Evolutionary conservation across 192 early-diverging fungal species (phyloP).

Genomic region (Rhizophagus sp.): DNA sequence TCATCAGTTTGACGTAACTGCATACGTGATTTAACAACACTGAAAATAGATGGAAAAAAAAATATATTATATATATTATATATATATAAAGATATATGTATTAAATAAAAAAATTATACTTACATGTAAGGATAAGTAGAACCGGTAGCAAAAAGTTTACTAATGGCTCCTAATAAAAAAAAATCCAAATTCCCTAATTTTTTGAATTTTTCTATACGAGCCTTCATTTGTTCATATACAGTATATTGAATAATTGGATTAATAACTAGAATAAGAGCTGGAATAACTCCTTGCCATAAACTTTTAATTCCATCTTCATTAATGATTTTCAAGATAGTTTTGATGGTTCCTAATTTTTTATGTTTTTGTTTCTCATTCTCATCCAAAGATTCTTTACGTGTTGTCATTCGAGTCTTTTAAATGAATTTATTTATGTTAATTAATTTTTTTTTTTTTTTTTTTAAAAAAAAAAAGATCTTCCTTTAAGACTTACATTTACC

Average conservation of each 20-base stretch:
- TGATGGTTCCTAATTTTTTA: constrained; percentile 49
- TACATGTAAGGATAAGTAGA: constrained; percentile 99
- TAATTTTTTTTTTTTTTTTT: not conserved
- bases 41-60: constrained; percentile 27
- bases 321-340: constrained; percentile 72
- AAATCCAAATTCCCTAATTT: constrained; percentile 84
- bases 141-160: constrained; percentile 91
- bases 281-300: constrained; percentile 90
- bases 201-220: constrained; percentile 53
- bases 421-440: not conserved
- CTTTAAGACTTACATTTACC: constrained; percentile 71
- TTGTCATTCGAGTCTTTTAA: constrained; percentile 76
- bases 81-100: not conserved
- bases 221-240: constrained; percentile 93
- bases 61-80: not conserved
- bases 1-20: constrained; percentile 85
- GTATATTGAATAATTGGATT: constrained; percentile 99
- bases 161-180: constrained; percentile 94
- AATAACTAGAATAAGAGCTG: constrained; percentile 96
- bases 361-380: constrained; percentile 44
- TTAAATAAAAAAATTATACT: constrained; percentile 25
- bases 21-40: constrained; percentile 97
- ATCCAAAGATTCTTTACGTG: constrained; percentile 68
- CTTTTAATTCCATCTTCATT: constrained; percentile 84
- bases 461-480: not conserved